Evolutionary conservation across 2,329 filamentous ascomycete species (phyloP), one percentile per base, ranked within the genome.

Genomic region (Fusarium tjaetaba): DNA sequence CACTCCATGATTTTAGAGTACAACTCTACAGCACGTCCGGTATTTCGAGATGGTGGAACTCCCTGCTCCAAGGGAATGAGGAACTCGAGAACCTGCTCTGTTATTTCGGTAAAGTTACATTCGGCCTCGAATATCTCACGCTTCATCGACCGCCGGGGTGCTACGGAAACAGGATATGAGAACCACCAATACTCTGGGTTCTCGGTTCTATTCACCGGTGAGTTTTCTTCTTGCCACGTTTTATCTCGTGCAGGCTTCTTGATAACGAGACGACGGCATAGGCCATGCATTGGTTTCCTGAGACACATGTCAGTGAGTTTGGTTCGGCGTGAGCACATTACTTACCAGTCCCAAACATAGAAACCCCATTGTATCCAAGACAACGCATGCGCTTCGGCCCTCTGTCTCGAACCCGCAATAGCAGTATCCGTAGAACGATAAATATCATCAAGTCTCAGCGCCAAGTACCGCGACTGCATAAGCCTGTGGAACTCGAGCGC

Each of bases 291-390:
- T 22, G 69, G 69, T 16, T 72, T 72, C 70, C 70, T 72, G 13
- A 72, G 11, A 39, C 11, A 16, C 5, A 26, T 15, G 24, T 70
- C 22, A 70, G 52, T 10, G 18, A 34, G 7, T 5, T 13, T n/a
- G 48, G 32, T 11, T 13, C 8, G 13, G 4, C 6, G 20, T 8
- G 41, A 18, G 14, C 13, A 9, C 20, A 15, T 8, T 9, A 39
- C 70, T 22, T 53, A 73, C 71, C 71, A 73, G n/a, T 73, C 71
- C 65, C 57, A 73, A 11, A 59, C 30, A 28, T 73, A 73, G 48
- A 73, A 73, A 7, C 71, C 71, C 71, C 71, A 73, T 30, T 70
- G 65, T 13, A 70, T 73, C 71, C 65, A 73, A 5, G 71, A 73
- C 49, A 73, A 24, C 18, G 71, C 71, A 16, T 70, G 70, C 2